Percentiles rank a stretch among this genome's conserved stretches.
These are phyloP conservation scores for Panaeolus papilionaceus DNA, from an alignment of 768 basidiomycete genomes.

Conservation along the genomic window DNA sequence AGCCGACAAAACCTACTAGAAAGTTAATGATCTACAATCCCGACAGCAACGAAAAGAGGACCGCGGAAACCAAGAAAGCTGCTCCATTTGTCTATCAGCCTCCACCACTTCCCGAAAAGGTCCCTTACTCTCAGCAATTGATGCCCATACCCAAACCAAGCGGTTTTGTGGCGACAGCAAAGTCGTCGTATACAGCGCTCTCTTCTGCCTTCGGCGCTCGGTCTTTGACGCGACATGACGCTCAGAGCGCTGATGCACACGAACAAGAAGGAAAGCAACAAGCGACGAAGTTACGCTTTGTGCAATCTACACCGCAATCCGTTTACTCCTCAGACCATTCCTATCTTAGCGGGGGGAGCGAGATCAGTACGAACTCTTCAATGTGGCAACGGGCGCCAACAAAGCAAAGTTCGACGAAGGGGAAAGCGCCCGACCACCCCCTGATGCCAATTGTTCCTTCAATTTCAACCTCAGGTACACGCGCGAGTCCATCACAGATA, in stretches of 20 bases:
- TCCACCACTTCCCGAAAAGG: slow-evolving; percentile 35
- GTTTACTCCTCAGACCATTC: not conserved
- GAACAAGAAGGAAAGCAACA: not conserved
- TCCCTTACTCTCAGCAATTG: slow-evolving; percentile 18
- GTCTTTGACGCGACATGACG: not conserved
- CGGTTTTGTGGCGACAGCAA: not conserved
- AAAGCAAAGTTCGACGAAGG: not conserved
- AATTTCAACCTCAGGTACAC: not conserved
- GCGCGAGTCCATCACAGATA: not conserved
- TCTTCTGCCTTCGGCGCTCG: not conserved
- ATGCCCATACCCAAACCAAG: slow-evolving; percentile 15
- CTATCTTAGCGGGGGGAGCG: slow-evolving; percentile 23
- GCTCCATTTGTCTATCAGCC: slow-evolving; percentile 32
- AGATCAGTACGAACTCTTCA: slow-evolving; percentile 24
- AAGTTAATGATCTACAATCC: slow-evolving; percentile 26
- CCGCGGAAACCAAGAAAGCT: not conserved
- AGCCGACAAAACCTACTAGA: slow-evolving; percentile 14
- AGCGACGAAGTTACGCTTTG: not conserved
- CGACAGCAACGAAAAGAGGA: slow-evolving; percentile 18
- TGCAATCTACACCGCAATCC: not conserved
- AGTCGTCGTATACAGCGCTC: not conserved
- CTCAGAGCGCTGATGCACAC: not conserved
- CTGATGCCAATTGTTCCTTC: not conserved
- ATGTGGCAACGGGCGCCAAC: slow-evolving; percentile 42
- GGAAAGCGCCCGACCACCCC: not conserved